Percentiles rank a stretch among this genome's conserved stretches.
phyloP scores from a whole-genome alignment of 2,329 filamentous ascomycete genomes.

The Fusarium verticillioides region DNA sequence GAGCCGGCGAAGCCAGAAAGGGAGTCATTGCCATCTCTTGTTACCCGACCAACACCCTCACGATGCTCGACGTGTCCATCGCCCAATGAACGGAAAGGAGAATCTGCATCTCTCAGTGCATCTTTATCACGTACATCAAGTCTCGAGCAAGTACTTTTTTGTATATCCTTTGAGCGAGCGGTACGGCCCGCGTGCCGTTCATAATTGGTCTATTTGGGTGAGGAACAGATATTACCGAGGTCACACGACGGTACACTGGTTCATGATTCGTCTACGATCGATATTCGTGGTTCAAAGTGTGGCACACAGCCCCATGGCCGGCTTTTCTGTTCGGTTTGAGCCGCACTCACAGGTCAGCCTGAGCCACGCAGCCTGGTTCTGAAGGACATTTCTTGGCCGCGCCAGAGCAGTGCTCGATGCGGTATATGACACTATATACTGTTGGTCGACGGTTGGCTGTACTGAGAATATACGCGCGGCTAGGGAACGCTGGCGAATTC shows the following conservation, averaged over 20 bases:
- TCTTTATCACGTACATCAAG: not conserved
- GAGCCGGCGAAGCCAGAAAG: conserved; percentile 18
- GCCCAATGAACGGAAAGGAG: not conserved
- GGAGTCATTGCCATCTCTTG: conserved; percentile 1
- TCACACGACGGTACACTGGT: not conserved
- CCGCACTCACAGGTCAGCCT: not conserved
- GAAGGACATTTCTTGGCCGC: not conserved
- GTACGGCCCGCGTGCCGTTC: conserved; percentile 7
- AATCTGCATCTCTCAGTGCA: conserved; percentile 5
- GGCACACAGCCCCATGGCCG: not conserved
- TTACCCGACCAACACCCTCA: conserved; percentile 23
- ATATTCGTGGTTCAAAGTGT: not conserved
- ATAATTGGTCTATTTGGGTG: not conserved
- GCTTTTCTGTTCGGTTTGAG: not conserved
- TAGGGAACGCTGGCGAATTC: not conserved
- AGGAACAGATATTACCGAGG: not conserved
- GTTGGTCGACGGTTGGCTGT: conserved; percentile 2
- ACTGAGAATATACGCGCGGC: not conserved
- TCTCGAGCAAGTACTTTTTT: conserved; percentile 17
- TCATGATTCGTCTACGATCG: conserved; percentile 11
- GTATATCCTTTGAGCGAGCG: conserved; percentile 8
- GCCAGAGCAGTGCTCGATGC: not conserved
- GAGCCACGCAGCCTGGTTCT: not conserved
- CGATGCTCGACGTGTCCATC: not conserved
- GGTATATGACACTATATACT: not conserved